These are phyloP conservation scores for Penicillium daleae DNA, from an alignment of 495 filamentous ascomycete species.

Conservation along the genomic window DNA sequence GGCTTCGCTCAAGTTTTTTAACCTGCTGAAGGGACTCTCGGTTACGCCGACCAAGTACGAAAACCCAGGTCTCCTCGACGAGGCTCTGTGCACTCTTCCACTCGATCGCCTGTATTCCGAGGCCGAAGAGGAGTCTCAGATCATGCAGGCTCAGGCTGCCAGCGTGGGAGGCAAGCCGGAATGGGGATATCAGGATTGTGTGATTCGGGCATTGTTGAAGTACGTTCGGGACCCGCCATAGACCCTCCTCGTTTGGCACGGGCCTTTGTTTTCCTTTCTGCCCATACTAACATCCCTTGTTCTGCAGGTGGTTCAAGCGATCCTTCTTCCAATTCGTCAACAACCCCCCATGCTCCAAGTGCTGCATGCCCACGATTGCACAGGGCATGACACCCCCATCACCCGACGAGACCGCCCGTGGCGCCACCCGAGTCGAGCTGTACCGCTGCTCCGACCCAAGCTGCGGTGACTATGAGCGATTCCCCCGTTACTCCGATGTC, in stretches of 20 bases:
- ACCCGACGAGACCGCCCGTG: constrained; percentile 84
- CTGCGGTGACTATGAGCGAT: constrained; percentile 82
- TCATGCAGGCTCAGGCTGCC: constrained; percentile 82
- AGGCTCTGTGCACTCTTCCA: constrained; percentile 83
- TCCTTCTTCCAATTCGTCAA: constrained; percentile 97
- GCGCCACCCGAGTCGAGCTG: constrained; percentile 84
- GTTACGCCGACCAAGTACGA: constrained; percentile 90
- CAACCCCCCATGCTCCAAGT: constrained; percentile 84
- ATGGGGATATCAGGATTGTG: constrained; percentile 99
- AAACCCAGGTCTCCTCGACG: constrained; percentile 93
- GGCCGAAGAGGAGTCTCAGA: constrained; percentile 89
- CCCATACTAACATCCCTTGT: constrained; percentile 29
- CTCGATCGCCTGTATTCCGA: constrained; percentile 91
- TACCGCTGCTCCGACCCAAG: constrained; percentile 76
- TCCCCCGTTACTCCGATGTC: constrained; percentile 93
- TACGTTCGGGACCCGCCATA: constrained; percentile 24
- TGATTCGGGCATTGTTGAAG: constrained; percentile 87
- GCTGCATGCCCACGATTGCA: constrained; percentile 79
- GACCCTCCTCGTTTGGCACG: constrained; percentile 12
- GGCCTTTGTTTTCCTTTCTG: neutral
- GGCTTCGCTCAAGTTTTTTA: constrained; percentile 79
- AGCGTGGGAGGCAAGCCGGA: constrained; percentile 82
- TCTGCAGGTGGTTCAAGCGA: constrained; percentile 86
- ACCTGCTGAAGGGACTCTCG: constrained; percentile 78
- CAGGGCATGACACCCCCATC: constrained; percentile 81